A percentile compares a stretch with the other conserved stretches of the same genome.
Conservation (phyloP, 192 early-diverging fungal genomes). For the Coemansia sp. region DNA sequence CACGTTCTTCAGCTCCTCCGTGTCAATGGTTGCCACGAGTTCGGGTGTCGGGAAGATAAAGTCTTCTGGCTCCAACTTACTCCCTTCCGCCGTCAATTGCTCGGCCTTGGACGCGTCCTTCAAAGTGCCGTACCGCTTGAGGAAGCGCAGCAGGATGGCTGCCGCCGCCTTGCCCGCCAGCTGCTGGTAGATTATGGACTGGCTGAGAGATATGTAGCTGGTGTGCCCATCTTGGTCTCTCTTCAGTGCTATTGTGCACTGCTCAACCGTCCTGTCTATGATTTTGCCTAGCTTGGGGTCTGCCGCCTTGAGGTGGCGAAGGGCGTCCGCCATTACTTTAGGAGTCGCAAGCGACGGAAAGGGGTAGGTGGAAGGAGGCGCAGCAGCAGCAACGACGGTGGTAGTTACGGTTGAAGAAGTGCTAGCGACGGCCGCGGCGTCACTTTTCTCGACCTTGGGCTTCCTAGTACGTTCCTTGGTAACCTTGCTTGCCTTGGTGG, state of each 20-base stretch:
- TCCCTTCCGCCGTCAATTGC: not conserved
- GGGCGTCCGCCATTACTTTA: constrained; percentile 32
- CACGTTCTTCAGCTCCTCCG: constrained; percentile 30
- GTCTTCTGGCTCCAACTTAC: constrained; percentile 5
- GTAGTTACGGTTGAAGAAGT: not conserved
- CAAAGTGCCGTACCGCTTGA: constrained; percentile 54
- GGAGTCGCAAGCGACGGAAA: constrained; percentile 14
- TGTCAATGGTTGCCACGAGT: constrained; percentile 52
- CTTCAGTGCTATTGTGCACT: constrained; percentile 28
- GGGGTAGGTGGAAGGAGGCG: not conserved
- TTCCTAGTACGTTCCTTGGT: constrained; percentile 7
- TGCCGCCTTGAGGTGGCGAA: constrained; percentile 40
- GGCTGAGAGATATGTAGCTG: constrained; percentile 35
- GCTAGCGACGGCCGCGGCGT: not conserved
- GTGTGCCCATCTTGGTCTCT: constrained; percentile 27
- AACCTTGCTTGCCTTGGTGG: constrained; percentile 6
- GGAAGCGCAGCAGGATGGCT: constrained; percentile 58
- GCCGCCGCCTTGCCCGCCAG: constrained; percentile 67
- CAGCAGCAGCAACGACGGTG: not conserved
- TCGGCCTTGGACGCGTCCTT: constrained; percentile 18
- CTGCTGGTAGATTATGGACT: constrained; percentile 72
- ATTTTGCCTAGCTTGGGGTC: constrained; percentile 50
- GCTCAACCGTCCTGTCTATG: constrained; percentile 33
- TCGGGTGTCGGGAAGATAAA: constrained; percentile 59
- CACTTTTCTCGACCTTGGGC: not conserved